Evolutionary conservation across 2,329 filamentous ascomycete genomes (phyloP).

Genomic region (Colletotrichum lentis): DNA sequence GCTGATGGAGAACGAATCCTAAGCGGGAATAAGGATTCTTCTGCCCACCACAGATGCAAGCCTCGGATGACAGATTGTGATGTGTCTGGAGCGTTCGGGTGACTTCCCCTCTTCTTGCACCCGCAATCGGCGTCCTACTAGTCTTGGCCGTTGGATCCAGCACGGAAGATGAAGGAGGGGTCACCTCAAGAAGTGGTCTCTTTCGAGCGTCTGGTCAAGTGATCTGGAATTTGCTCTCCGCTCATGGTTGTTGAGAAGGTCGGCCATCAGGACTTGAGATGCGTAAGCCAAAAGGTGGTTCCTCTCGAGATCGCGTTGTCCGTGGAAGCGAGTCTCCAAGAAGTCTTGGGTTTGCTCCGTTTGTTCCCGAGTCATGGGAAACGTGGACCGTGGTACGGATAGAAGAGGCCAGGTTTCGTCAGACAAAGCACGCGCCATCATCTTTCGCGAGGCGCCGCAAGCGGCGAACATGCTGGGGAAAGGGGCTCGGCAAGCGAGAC

Average conservation of each 20-base stretch:
- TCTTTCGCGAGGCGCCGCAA: neutral
- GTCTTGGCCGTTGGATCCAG: neutral
- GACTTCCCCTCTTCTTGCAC: conserved; percentile 14
- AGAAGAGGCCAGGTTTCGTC: neutral
- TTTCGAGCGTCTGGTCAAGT: neutral
- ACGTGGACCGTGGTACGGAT: neutral
- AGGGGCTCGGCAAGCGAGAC: conserved; percentile 13
- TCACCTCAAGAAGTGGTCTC: neutral
- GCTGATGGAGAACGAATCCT: conserved; percentile 17
- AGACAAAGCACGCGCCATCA: neutral
- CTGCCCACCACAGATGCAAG: conserved; percentile 2
- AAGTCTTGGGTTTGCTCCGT: neutral
- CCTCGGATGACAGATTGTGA: neutral
- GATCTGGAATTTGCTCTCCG: neutral
- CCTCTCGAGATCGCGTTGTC: neutral
- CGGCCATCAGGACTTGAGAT: no score
- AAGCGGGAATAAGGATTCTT: conserved; percentile 10
- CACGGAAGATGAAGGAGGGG: conserved; percentile 3
- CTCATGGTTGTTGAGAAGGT: neutral
- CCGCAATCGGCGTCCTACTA: conserved; percentile 13
- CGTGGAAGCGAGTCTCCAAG: neutral
- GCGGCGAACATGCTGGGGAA: conserved; percentile 14
- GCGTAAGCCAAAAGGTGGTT: no score
- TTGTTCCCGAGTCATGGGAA: neutral
- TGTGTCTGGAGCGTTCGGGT: conserved; percentile 1